Evolutionary conservation across 2,329 filamentous ascomycete genomes (phyloP).

Genomic region (Aspergillus calidoustus): DNA sequence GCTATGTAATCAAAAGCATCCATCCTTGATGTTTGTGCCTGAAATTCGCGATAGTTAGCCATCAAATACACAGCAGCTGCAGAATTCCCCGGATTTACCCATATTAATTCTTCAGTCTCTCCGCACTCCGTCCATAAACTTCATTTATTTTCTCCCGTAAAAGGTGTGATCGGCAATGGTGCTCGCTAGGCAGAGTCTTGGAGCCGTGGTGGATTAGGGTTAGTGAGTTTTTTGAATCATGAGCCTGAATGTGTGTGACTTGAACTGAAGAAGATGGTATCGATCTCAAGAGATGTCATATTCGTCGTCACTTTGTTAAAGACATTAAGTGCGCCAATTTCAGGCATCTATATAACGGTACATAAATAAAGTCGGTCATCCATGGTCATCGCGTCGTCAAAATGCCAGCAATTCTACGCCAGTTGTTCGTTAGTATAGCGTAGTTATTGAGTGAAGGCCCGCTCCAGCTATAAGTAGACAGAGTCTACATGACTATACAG

Average conservation of each 20-base stretch:
- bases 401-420: not conserved
- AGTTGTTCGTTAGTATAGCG: not conserved
- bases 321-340: slow-evolving; percentile 18
- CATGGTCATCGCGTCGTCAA: slow-evolving; percentile 16
- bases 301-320: slow-evolving; percentile 16
- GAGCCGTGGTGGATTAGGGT: slow-evolving; percentile 16
- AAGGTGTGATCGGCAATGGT: not conserved
- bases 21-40: not conserved
- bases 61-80: not conserved
- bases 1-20: not conserved
- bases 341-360: slow-evolving; percentile 18
- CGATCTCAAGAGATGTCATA: not conserved
- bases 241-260: not conserved
- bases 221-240: not conserved
- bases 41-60: not conserved
- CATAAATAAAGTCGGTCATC: slow-evolving; percentile 13
- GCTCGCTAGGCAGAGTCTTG: not conserved
- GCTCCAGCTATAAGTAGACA: not conserved
- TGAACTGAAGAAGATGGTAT: not conserved
- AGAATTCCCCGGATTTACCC: not conserved
- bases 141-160: not conserved
- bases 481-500: slow-evolving; percentile 48
- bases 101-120: slow-evolving; percentile 1
- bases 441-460: not conserved
- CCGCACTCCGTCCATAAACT: not conserved